Evolutionary conservation across 1,284 basidiomycete genomes (phyloP).

Genomic region (Sanghuangporus sanghuang): DNA sequence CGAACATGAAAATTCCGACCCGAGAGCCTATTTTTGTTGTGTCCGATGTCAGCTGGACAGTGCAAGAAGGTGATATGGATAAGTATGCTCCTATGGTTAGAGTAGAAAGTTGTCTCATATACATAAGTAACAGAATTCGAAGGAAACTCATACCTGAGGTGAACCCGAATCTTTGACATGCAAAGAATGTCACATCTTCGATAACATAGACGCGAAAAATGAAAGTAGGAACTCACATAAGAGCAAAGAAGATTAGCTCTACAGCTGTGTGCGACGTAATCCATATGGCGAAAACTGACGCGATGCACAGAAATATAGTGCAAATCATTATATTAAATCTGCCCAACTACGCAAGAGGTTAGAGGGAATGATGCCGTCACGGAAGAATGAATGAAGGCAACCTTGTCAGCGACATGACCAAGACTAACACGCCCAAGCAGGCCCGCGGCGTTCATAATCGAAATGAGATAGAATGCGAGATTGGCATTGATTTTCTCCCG

Average conservation of each 20-base stretch:
- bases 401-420: background rate
- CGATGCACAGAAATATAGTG: background rate
- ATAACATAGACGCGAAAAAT: background rate
- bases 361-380: background rate
- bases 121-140: background rate
- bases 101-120: background rate
- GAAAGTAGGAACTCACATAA: background rate
- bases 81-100: background rate
- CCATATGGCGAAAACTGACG: background rate
- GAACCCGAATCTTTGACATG: background rate
- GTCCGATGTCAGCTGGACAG: background rate
- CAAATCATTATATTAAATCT: background rate
- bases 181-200: background rate
- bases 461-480: background rate
- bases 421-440: background rate
- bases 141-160: background rate
- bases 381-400: background rate
- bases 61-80: background rate
- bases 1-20: background rate
- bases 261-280: background rate
- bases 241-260: background rate
- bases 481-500: background rate
- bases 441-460: background rate
- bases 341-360: background rate
- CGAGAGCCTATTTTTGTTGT: background rate